phyloP scores from a whole-genome alignment of 805 yeast genomes.

The Debaryomyces prosopidis region DNA sequence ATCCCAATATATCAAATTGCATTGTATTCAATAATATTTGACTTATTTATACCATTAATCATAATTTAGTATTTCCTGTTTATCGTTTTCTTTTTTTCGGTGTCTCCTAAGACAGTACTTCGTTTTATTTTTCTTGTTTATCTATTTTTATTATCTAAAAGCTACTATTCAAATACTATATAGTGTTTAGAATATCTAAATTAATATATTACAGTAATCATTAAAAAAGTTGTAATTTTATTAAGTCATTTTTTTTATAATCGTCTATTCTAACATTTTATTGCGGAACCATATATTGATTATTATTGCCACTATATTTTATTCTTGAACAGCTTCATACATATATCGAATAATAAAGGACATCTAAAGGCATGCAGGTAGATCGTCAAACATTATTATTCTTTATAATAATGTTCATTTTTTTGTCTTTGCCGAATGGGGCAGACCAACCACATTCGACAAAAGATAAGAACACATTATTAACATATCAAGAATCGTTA shows the following conservation, averaged over 20 bases:
- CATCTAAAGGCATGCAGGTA: slow-evolving; percentile 15
- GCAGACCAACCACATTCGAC: slow-evolving; percentile 27
- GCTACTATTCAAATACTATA: background rate
- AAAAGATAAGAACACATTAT: slow-evolving; percentile 25
- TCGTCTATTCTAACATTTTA: background rate
- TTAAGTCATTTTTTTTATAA: background rate
- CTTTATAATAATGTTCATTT: slow-evolving; percentile 35
- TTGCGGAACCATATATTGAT: background rate
- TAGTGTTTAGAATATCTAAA: background rate
- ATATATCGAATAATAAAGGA: background rate
- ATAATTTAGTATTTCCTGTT: background rate
- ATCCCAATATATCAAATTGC: too few species aligned
- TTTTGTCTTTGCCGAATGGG: slow-evolving; percentile 31
- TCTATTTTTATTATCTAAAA: background rate
- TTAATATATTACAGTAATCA: background rate
- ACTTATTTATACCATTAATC: background rate
- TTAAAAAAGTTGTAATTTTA: background rate
- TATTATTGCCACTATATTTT: background rate
- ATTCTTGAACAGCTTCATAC: background rate
- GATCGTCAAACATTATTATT: slow-evolving; percentile 38
- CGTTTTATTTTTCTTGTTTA: background rate
- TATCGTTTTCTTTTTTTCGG: background rate
- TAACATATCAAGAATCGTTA: slow-evolving; percentile 24
- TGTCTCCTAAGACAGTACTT: background rate
- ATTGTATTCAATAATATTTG: background rate